Conservation (phyloP, 2,329 filamentous ascomycete species). For the Setomelanomma holmii region DNA sequence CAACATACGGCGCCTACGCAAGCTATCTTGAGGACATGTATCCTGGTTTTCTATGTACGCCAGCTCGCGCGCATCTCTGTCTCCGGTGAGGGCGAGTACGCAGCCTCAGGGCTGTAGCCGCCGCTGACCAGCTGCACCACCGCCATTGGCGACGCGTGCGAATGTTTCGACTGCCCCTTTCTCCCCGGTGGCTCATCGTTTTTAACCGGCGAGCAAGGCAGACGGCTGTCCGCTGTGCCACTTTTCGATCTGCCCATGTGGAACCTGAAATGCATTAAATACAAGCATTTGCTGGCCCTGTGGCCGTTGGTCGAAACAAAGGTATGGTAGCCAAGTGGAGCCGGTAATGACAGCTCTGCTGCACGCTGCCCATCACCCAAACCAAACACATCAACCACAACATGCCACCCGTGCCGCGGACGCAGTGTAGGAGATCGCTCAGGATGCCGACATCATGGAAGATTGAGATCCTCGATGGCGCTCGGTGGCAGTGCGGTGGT, state of each 20-base stretch:
- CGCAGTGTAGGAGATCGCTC: neutral
- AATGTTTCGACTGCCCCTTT: constrained; percentile 5
- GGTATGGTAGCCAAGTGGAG: constrained; percentile 19
- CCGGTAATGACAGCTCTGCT: constrained; percentile 7
- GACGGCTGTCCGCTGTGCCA: neutral
- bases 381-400: constrained; percentile 2
- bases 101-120: constrained; percentile 14
- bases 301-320: constrained; percentile 20
- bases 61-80: constrained; percentile 15
- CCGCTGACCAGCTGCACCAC: constrained; percentile 4
- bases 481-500: neutral
- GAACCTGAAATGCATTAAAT: neutral
- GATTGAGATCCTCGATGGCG: neutral
- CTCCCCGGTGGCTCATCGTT: constrained; percentile 13
- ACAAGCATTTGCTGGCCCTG: constrained; percentile 10
- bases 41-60: too few species aligned
- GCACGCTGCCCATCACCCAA: neutral
- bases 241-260: neutral
- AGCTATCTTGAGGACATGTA: neutral
- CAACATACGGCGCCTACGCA: constrained; percentile 8
- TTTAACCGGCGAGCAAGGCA: constrained; percentile 6
- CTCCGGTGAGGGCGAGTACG: constrained; percentile 9
- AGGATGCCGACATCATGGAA: neutral
- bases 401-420: neutral
- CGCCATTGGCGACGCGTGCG: constrained; percentile 1